Evolutionary conservation across 495 filamentous ascomycete species (phyloP), one percentile per base, ranked within the genome.

Genomic region (Penicillium goetzii): DNA sequence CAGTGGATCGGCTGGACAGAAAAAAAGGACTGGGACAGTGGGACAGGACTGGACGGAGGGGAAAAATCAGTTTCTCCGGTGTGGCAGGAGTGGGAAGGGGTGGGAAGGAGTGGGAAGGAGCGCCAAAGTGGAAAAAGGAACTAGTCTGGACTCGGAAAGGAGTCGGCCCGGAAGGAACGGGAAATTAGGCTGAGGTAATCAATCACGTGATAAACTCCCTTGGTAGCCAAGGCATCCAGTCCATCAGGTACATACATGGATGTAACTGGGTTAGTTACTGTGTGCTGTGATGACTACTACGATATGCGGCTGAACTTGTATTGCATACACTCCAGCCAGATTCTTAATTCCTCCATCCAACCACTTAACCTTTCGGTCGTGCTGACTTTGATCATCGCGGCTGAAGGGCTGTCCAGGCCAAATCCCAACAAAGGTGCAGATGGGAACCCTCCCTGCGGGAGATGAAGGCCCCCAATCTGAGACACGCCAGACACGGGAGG

Each of bases 101-200:
- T n/a, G n/a, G n/a, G n/a, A n/a, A n/a, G n/a, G n/a, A n/a, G n/a
- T n/a, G n/a, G n/a, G 36, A 40, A 40, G 38, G 47, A 50, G 30
- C 30, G 30, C 30, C 9, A 32, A 36, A 36, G 12, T 7, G n/a
- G 25, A 6, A 28, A 51, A 30, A 33, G 30, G 56, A 59, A 33
- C 32, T 15, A 59, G 65, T 67, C 65, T 67, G 47, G 65, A 61
- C 61, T 60, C 61, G 65, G 65, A 67, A 47, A 10, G 63, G 28
- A 6, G 12, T 61, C 65, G 65, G 60, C 11, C 65, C 65, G 61
- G 61, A 17, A 23, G 3, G 26, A 10, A 25, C 21, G 26, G 50
- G 65, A 67, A 52, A 67, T 67, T 63, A 60, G 26, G n/a, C 41
- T 56, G 51, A 34, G 23, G 2, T 45, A 8, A 59, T 23, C 47